Evolutionary conservation across 441 rosid genomes (phyloP).

Genomic region (Lepidium campestre): DNA sequence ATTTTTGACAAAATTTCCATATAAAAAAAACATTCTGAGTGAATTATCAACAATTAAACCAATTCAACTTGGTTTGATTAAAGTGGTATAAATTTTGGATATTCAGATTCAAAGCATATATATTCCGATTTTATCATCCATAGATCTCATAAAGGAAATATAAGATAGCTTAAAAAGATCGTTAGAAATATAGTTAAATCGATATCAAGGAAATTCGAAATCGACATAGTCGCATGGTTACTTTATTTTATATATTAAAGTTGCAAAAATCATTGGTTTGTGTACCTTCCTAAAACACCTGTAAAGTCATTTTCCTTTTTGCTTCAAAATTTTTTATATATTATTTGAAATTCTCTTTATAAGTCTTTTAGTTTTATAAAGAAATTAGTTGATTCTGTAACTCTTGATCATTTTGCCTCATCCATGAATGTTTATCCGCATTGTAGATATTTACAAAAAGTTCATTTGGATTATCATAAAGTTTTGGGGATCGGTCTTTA

Average conservation of each 20-base stretch:
- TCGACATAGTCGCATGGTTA: constrained; percentile 6
- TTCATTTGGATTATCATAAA: no score
- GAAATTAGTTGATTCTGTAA: neutral
- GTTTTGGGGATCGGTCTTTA: no score
- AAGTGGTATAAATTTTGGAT: no score
- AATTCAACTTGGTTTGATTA: no score
- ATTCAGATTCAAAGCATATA: neutral
- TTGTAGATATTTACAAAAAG: no score
- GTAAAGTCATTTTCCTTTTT: constrained; percentile 21
- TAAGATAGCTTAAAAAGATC: neutral
- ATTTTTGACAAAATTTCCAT: no score
- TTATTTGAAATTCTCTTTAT: neutral
- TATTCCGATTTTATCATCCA: neutral
- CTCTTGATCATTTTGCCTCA: neutral
- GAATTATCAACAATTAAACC: no score
- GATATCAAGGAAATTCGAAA: neutral
- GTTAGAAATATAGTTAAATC: constrained; percentile 4
- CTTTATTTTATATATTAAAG: neutral
- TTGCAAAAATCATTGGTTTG: constrained; percentile 2
- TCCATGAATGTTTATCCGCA: neutral
- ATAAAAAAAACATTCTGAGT: no score
- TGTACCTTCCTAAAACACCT: constrained; percentile 20
- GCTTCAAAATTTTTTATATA: neutral
- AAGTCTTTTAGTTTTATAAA: neutral
- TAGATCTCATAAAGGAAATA: neutral